Conservation (phyloP, 164 flowering plant species). For the Nelumbo lutea region DNA sequence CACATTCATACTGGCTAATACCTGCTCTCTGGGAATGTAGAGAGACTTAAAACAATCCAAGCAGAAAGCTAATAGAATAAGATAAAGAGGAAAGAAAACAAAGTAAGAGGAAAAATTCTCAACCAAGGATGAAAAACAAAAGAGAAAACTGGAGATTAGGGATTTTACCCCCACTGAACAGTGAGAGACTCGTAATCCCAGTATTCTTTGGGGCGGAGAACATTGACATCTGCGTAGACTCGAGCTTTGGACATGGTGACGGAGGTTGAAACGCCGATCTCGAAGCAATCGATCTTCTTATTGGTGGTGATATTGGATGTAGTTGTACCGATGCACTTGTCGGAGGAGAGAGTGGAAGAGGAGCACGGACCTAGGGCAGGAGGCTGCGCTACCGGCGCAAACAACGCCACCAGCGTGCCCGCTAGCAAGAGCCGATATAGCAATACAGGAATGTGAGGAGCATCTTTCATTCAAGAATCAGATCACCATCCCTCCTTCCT, state of each 20-base stretch:
- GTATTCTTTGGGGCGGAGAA: slow-evolving; percentile 60
- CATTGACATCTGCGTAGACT: slow-evolving; percentile 65
- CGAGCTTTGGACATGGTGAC: slow-evolving; percentile 49
- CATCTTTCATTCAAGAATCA: too few relatives aligned
- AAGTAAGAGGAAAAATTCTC: background rate
- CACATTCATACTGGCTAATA: too few relatives aligned
- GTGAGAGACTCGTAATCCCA: slow-evolving; percentile 78
- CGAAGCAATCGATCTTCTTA: background rate
- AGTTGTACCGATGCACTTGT: background rate
- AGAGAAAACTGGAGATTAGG: background rate
- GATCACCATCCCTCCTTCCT: slow-evolving; percentile 9
- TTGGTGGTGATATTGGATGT: background rate
- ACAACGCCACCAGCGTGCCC: slow-evolving; percentile 34
- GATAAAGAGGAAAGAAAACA: background rate
- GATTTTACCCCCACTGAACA: slow-evolving; percentile 71
- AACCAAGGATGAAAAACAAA: background rate
- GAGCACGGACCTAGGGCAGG: slow-evolving; percentile 18
- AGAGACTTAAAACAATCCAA: background rate
- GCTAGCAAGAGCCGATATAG: slow-evolving; percentile 24
- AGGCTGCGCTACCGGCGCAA: slow-evolving; percentile 33
- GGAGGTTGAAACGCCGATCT: background rate
- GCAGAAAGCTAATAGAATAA: background rate
- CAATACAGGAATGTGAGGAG: background rate
- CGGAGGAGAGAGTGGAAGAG: background rate
- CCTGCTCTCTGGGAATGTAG: background rate